Evolutionary conservation across 2,329 filamentous ascomycete genomes (phyloP).

Genomic region (Cordyceps tenuipes): DNA sequence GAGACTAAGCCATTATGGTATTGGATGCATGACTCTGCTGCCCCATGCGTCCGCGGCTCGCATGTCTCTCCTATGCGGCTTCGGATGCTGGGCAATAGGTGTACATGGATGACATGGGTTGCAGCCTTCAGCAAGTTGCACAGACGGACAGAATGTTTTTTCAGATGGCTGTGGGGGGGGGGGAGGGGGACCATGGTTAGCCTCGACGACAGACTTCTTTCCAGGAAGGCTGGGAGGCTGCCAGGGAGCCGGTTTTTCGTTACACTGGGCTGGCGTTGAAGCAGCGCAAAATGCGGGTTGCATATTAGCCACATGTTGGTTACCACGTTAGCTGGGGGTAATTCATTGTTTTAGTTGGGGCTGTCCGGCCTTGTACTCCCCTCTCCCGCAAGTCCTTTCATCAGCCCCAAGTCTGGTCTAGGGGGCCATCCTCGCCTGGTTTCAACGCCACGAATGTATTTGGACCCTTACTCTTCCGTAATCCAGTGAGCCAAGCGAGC

Average conservation of each 20-base stretch:
- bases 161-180: constrained; percentile 10
- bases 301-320: not conserved
- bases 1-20: constrained; percentile 5
- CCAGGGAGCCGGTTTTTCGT: not conserved
- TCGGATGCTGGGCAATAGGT: constrained; percentile 7
- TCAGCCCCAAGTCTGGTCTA: not conserved
- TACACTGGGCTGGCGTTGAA: not conserved
- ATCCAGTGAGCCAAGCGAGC: not conserved
- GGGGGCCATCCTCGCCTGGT: not conserved
- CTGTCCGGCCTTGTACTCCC: no score
- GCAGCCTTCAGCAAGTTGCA: not conserved
- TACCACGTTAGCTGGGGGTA: no score
- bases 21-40: constrained; percentile 6
- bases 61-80: constrained; percentile 6
- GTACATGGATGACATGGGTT: not conserved
- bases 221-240: not conserved
- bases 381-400: not conserved
- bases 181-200: constrained; percentile 1
- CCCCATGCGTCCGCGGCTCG: constrained; percentile 8
- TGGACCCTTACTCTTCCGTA: not conserved
- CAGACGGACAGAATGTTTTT: not conserved
- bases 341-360: no score
- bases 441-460: not conserved
- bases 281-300: constrained; percentile 3
- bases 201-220: not conserved